Evolutionary conservation across 176 grass and related monocot genomes (phyloP).

Genomic region (Aechmea fasciata): DNA sequence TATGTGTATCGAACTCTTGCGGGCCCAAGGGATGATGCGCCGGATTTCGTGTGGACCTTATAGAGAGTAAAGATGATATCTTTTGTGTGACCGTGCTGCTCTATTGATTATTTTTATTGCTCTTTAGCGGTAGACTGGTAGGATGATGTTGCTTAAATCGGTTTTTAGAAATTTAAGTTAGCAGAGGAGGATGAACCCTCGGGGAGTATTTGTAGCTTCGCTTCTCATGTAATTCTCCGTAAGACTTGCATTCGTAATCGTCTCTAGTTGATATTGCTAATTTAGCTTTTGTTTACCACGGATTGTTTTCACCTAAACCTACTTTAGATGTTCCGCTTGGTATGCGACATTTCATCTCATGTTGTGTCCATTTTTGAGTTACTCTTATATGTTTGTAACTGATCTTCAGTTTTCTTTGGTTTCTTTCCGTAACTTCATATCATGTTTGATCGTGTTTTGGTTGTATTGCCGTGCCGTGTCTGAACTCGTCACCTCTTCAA

Average conservation of each 20-base stretch:
- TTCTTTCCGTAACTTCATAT: no score
- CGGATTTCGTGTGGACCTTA: slow-evolving; percentile 38
- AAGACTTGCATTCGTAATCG: not conserved
- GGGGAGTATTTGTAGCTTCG: not conserved
- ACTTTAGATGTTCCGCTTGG: no score
- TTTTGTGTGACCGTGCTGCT: not conserved
- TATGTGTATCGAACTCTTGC: slow-evolving; percentile 61
- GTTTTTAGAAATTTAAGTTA: not conserved
- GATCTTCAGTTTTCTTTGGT: no score
- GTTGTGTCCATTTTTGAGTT: no score
- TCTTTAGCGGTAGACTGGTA: not conserved
- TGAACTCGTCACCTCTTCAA: no score
- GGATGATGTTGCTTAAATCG: not conserved
- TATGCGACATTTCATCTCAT: no score
- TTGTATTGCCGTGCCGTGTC: no score
- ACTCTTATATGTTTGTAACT: no score
- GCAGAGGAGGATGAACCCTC: not conserved
- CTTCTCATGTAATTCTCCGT: not conserved
- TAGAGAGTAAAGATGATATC: slow-evolving; percentile 12
- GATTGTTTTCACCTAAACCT: not conserved
- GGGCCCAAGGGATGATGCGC: slow-evolving; percentile 43
- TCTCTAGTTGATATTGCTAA: not conserved
- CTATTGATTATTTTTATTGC: not conserved
- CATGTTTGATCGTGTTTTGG: no score
- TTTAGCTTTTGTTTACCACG: not conserved